Evolutionary conservation across 192 early-diverging fungal species (phyloP), one percentile per base, ranked within the genome.

Genomic region (Backusella australiensis): DNA sequence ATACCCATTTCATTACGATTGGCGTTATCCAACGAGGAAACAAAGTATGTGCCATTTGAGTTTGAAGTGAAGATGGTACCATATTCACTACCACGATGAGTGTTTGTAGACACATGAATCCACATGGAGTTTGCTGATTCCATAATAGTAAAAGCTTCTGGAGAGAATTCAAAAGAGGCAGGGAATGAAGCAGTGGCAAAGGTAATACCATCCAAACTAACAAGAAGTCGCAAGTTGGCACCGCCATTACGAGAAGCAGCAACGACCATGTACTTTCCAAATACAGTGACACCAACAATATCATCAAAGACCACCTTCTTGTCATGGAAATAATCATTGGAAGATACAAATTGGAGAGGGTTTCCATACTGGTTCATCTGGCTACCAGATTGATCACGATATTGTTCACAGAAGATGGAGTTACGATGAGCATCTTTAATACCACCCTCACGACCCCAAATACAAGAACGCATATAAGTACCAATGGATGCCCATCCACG

Each of bases 31-130:
- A 95, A 86, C 0, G 93, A 89, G 11, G 84, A 77, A 9, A 90
- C 90, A 80, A 90, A 98, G 75, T 88, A 96, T 0, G 90, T 92
- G 67, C 96, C 97, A 69, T 98, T 93, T 8, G 92, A 92, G 82
- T 97, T 94, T 69, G 97, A 98, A 23, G 91, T 90, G 79, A 96
- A 95, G n/a, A 99, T 84, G 9, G 85, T 91, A 36, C 98, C 98
- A 78, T 85, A 93, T 78, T 97, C 92, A 29, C 77, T 81, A 0
- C 88, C 89, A 26, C 80, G 67, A 29, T 81, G 80, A 7, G 82
- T 74, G 74, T 84, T 87, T 23, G 87, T 88, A 0, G 89, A 90
- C 3, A 94, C 92, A 69, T 91, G 89, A 68, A 94, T 76, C 83
- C 89, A 90, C 67, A 93, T 77, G 3, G 89, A 86, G 29, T 83